Evolutionary conservation across 2,329 filamentous ascomycete species (phyloP).

Genomic region (Cryphonectria carpinicola): DNA sequence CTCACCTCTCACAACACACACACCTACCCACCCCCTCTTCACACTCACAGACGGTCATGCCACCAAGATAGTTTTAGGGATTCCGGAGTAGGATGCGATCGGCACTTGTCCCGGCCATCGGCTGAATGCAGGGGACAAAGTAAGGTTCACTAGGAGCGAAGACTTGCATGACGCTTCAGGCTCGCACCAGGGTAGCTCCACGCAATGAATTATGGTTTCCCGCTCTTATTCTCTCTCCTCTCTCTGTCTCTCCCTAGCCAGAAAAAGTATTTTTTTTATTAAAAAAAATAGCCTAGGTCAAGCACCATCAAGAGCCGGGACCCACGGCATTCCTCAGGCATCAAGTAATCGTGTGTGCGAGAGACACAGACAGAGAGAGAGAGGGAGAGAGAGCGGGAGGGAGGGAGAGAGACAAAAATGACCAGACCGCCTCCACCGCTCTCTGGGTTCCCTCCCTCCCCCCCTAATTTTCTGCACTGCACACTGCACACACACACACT

Average conservation of each 20-base stretch:
- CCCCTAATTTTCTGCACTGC: neutral
- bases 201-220: neutral
- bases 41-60: neutral
- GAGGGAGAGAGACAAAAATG: neutral
- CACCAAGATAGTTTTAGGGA: neutral
- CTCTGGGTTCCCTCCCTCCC: neutral
- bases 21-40: neutral
- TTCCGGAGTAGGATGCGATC: slow-evolving; percentile 3
- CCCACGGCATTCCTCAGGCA: neutral
- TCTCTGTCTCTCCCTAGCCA: neutral
- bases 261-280: neutral
- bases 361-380: neutral
- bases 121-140: neutral
- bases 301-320: neutral
- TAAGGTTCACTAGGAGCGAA: neutral
- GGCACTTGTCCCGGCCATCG: neutral
- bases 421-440: slow-evolving; percentile 1
- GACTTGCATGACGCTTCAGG: neutral
- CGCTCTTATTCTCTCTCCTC: neutral
- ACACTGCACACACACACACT: neutral
- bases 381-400: neutral
- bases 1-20: neutral
- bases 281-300: neutral
- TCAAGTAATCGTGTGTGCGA: neutral
- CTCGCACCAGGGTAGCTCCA: neutral